Percentiles rank a stretch among this genome's conserved stretches.
Conservation (phyloP, 2,329 filamentous ascomycete species). For the Fusarium staphyleae region DNA sequence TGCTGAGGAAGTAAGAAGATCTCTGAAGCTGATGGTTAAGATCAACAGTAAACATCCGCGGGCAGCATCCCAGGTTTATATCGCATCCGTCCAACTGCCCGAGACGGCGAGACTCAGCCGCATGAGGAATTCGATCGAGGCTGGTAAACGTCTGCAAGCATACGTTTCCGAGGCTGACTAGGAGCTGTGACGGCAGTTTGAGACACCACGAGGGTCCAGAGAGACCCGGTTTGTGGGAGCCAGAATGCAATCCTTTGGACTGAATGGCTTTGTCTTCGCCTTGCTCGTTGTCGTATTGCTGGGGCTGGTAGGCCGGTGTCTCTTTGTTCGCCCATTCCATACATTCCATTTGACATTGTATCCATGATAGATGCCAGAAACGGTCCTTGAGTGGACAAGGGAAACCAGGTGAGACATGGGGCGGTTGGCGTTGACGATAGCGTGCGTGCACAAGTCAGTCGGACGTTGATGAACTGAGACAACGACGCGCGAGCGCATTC, state of each 20-base stretch:
- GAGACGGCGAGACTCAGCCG: constrained; percentile 19
- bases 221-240: neutral
- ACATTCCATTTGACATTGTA: constrained; percentile 30
- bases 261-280: constrained; percentile 11
- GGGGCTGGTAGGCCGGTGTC: neutral
- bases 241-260: constrained; percentile 35
- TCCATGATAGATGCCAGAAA: constrained; percentile 3
- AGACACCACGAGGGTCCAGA: constrained; percentile 35
- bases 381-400: neutral
- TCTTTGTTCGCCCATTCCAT: constrained; percentile 34
- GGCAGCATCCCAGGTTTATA: constrained; percentile 29
- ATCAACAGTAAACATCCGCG: constrained; percentile 11
- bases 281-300: constrained; percentile 1
- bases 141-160: constrained; percentile 29
- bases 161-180: constrained; percentile 29
- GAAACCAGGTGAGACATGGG: constrained; percentile 20
- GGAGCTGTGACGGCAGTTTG: constrained; percentile 8
- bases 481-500: constrained; percentile 33
- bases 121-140: constrained; percentile 33
- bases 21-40: constrained; percentile 7
- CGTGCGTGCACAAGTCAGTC: constrained; percentile 14
- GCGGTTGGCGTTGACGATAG: constrained; percentile 24
- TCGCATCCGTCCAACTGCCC: constrained; percentile 20
- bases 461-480: constrained; percentile 27
- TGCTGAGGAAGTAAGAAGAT: constrained; percentile 11